Evolutionary conservation across 78 protist genomes (phyloP).

Genomic region (Dictyostelium capitatum): DNA sequence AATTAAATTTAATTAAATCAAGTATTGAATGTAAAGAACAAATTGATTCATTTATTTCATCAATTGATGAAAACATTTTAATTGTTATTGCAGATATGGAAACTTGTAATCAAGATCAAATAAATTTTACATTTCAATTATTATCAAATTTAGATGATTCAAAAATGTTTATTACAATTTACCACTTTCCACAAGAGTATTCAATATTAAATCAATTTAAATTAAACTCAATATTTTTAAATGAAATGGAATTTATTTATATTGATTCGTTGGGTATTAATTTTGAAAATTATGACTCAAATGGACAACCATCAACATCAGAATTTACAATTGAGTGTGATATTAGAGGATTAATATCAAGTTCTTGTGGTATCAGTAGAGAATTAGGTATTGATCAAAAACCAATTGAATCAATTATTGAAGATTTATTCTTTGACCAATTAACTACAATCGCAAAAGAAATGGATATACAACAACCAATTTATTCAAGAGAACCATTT

Average conservation of each 20-base stretch:
- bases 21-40: not conserved
- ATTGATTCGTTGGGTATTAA: conserved; percentile 34
- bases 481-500: not conserved
- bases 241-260: conserved; percentile 29
- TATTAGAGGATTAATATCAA: conserved; percentile 36
- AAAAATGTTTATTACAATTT: conserved; percentile 27
- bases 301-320: no score
- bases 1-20: not conserved
- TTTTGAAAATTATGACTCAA: not conserved
- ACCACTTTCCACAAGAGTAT: conserved; percentile 49
- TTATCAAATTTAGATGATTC: not conserved
- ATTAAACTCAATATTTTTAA: conserved; percentile 39
- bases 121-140: conserved; percentile 9
- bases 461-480: not conserved
- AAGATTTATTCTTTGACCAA: conserved; percentile 25
- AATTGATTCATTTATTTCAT: not conserved
- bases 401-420: not conserved
- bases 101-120: conserved; percentile 32
- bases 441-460: not conserved
- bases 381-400: not conserved
- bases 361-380: conserved; percentile 6
- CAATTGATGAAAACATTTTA: not conserved
- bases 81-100: conserved; percentile 10
- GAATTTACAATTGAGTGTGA: not conserved
- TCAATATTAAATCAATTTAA: conserved; percentile 41